These are phyloP conservation scores for Pythium aphanidermatum DNA, from an alignment of 352 stramenopile species.

Conservation along the genomic window DNA sequence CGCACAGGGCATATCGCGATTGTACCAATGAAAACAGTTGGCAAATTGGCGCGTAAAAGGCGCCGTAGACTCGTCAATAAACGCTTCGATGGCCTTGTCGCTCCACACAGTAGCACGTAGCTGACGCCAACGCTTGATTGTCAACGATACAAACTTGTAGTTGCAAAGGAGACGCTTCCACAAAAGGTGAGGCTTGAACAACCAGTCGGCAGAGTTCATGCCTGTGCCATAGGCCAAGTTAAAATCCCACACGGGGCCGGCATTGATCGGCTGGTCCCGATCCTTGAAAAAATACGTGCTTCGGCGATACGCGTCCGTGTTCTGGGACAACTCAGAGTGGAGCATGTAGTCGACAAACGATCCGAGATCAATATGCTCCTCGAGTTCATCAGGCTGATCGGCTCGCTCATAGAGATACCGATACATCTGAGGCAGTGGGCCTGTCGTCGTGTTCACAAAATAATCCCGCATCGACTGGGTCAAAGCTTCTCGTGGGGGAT, in stretches of 20 bases:
- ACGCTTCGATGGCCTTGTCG: constrained; percentile 6
- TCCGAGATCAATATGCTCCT: constrained; percentile 20
- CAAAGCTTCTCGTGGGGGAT: constrained; percentile 6
- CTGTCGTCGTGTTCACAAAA: constrained; percentile 18
- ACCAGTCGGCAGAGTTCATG: constrained; percentile 9
- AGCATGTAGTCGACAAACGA: constrained; percentile 28
- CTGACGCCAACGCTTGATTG: constrained; percentile 16
- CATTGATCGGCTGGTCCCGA: constrained; percentile 18
- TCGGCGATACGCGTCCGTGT: constrained; percentile 19
- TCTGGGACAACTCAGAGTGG: constrained; percentile 22
- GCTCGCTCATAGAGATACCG: constrained; percentile 19
- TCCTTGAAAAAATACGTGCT: constrained; percentile 30
- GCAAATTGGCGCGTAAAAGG: constrained; percentile 9
- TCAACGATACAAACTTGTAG: constrained; percentile 21
- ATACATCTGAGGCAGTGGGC: constrained; percentile 21
- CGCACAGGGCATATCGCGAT: constrained; percentile 5
- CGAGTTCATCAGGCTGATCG: constrained; percentile 12
- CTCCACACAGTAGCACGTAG: constrained; percentile 18
- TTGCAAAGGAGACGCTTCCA: constrained; percentile 22
- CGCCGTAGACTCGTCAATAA: constrained; percentile 6
- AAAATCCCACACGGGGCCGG: constrained; percentile 14
- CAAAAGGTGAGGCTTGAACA: constrained; percentile 11
- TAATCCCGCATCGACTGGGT: constrained; percentile 23
- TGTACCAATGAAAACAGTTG: constrained; percentile 11
- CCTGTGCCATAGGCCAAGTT: constrained; percentile 18